A percentile compares a stretch with the other conserved stretches of the same genome.
Conservation (phyloP, 345 rosid genomes). For the Brassica cretica region DNA sequence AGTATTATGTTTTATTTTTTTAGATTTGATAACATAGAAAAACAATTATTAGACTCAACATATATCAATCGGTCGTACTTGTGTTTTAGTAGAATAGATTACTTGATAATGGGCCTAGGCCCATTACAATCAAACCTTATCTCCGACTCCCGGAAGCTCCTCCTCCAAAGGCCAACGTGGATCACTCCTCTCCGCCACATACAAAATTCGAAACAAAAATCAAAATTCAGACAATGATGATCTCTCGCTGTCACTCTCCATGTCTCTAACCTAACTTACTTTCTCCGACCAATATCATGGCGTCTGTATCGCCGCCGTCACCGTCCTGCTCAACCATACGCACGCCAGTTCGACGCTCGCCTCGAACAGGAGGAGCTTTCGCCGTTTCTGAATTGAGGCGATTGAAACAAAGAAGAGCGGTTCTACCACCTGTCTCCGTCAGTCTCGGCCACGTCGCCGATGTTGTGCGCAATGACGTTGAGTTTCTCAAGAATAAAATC, state of each 20-base stretch:
- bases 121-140: slow-evolving; percentile 17
- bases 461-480: slow-evolving; percentile 60
- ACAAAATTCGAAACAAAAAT: background rate
- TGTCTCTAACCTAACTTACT: background rate
- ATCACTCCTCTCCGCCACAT: slow-evolving; percentile 26
- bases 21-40: no score
- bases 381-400: slow-evolving; percentile 42
- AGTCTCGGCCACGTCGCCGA: slow-evolving; percentile 64
- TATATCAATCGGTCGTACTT: no score
- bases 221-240: background rate
- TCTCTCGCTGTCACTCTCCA: slow-evolving; percentile 16
- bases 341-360: slow-evolving; percentile 18
- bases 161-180: slow-evolving; percentile 11
- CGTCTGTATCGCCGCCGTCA: slow-evolving; percentile 35
- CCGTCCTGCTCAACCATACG: slow-evolving; percentile 32
- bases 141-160: background rate
- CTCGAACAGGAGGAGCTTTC: background rate
- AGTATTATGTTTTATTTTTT: no score
- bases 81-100: no score
- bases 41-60: no score
- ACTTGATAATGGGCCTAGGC: no score
- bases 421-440: slow-evolving; percentile 36
- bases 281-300: slow-evolving; percentile 36
- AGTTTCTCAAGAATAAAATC: slow-evolving; percentile 56
- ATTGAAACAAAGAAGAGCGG: slow-evolving; percentile 34